These are phyloP conservation scores for Candida sphagnicola DNA, from an alignment of 805 yeast species.

Conservation along the genomic window DNA sequence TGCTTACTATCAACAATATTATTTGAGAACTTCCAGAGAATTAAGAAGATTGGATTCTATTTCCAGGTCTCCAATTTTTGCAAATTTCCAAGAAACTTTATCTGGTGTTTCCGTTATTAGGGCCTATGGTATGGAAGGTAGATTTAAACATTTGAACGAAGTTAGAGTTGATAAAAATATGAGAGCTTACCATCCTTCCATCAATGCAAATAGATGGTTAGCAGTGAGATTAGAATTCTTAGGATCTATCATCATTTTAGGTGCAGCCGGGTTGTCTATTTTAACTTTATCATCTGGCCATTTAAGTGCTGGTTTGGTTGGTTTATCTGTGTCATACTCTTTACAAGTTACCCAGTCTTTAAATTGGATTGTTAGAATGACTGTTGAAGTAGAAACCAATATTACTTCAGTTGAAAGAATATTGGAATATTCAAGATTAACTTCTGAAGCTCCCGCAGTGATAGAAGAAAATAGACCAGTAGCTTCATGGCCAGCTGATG, in stretches of 20 bases:
- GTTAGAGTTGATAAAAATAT: constrained; percentile 78
- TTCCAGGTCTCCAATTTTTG: constrained; percentile 75
- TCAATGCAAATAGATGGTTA: constrained; percentile 94
- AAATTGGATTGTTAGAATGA: constrained; percentile 98
- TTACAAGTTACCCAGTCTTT: constrained; percentile 88
- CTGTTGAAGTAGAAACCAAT: constrained; percentile 96
- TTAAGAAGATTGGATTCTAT: constrained; percentile 78
- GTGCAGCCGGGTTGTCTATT: constrained; percentile 81
- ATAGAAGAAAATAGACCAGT: constrained; percentile 63
- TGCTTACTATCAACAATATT: constrained; percentile 70
- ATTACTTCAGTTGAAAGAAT: constrained; percentile 96
- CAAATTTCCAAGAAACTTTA: constrained; percentile 80
- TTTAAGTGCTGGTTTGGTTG: constrained; percentile 87
- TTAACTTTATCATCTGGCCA: constrained; percentile 62
- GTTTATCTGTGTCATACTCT: constrained; percentile 90
- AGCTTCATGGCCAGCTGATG: constrained; percentile 34
- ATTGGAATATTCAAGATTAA: constrained; percentile 75
- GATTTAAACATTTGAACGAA: constrained; percentile 64
- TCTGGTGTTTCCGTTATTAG: constrained; percentile 73
- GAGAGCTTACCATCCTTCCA: constrained; percentile 89
- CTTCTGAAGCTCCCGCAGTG: constrained; percentile 79
- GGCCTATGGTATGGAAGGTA: constrained; percentile 62
- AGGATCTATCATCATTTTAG: constrained; percentile 84
- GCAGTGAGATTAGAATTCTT: constrained; percentile 90
- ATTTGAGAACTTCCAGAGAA: constrained; percentile 74